Evolutionary conservation across 1,284 basidiomycete species (phyloP), one percentile per base, ranked within the genome.

Genomic region (Irpex sp.): DNA sequence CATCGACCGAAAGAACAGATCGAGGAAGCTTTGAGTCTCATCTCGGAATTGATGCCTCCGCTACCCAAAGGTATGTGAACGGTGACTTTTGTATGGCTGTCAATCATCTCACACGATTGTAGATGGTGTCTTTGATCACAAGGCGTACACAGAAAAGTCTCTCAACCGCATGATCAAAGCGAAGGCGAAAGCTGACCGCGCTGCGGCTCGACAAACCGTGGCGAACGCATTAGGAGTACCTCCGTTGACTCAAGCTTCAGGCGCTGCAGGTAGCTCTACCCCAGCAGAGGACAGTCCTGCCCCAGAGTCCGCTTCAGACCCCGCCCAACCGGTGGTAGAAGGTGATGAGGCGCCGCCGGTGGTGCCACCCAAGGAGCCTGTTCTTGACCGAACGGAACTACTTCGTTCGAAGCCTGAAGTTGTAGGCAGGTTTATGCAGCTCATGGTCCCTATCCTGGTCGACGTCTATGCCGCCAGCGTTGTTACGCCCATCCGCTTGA

Each of bases 401-500:
- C 77, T 97, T 56, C 87, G 89, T 57, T 87, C 86, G 1, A 90
- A 92, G 64, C 82, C 89, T 8, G 82, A 80, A 4, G 84, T 94
- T n/a, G 87, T 96, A 60, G 86, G 84, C 33, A 84, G 88, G 33
- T 97, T 95, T 75, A 91, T 94, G 85, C 86, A 86, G 49, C 80
- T 95, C 17, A 87, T 95, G 69, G 87, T 97, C 0, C 96, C 96
- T 0, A 94, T 96, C 56, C 82, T 98, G 58, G 89, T 97, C 62
- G 95, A 98, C 70, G 95, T 98, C 6, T 98, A 97, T 75, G 91
- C 94, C 19, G 95, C 96, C 8, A 97, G 94, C 70, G 94, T 98
- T 37, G 88, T 89, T 60, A 86, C 89, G 0, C 87, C 92, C 5
- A 88, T 97, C 2, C 83, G 95, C 63, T 86, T 91, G 58, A 96